Evolutionary conservation across 2,329 filamentous ascomycete species (phyloP).

Genomic region (Fusarium tricinctum): DNA sequence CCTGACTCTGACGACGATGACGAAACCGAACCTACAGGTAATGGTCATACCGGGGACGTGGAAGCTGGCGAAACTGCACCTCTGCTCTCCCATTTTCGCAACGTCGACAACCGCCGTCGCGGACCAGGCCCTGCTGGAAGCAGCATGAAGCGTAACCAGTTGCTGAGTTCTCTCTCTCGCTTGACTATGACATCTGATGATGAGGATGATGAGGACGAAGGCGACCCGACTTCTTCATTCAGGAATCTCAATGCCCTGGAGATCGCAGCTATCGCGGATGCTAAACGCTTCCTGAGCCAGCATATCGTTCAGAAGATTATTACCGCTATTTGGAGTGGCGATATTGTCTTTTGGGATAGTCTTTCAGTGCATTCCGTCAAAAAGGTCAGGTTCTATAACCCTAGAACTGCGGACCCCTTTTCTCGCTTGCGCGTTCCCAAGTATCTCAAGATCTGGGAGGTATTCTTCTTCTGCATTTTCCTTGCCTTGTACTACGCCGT

Average conservation of each 20-base stretch:
- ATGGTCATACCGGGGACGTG: constrained; percentile 50
- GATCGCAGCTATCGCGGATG: constrained; percentile 83
- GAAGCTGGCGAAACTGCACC: constrained; percentile 64
- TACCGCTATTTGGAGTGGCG: constrained; percentile 86
- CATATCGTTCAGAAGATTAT: constrained; percentile 85
- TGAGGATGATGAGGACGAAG: constrained; percentile 60
- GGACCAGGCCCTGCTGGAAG: constrained; percentile 54
- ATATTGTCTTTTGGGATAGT: constrained; percentile 88
- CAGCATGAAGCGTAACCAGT: constrained; percentile 61
- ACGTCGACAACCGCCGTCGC: constrained; percentile 43
- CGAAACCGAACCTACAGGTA: constrained; percentile 30
- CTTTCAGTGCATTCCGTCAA: constrained; percentile 81
- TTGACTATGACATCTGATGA: constrained; percentile 60
- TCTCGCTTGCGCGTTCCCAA: constrained; percentile 82
- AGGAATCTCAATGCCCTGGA: constrained; percentile 87
- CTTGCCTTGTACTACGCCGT: constrained; percentile 89
- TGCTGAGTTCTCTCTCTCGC: constrained; percentile 68
- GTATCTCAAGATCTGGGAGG: constrained; percentile 88
- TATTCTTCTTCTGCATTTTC: constrained; percentile 83
- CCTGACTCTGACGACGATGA: constrained; percentile 59
- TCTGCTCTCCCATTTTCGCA: constrained; percentile 58
- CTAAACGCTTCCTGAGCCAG: constrained; percentile 88
- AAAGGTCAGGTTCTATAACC: constrained; percentile 81
- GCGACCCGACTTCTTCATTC: constrained; percentile 79
- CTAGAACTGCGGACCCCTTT: constrained; percentile 76